A percentile compares a stretch with the other conserved stretches of the same genome.
These are phyloP conservation scores for Zymoseptoria ardabiliae DNA, from an alignment of 2,329 filamentous ascomycete species.

Conservation along the genomic window DNA sequence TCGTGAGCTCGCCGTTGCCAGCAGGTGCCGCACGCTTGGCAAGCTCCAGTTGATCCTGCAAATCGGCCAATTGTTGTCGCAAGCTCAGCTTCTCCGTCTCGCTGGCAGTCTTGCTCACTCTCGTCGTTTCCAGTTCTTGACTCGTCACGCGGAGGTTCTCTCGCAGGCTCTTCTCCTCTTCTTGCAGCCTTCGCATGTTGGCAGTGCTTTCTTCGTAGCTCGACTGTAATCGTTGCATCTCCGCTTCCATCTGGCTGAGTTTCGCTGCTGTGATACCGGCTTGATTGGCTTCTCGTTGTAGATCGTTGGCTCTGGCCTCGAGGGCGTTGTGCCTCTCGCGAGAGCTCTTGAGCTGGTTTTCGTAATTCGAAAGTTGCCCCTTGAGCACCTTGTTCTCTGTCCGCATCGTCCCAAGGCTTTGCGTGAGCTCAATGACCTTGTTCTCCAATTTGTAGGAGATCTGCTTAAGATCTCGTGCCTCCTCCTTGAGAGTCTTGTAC, in stretches of 20 bases:
- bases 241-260: constrained; percentile 83
- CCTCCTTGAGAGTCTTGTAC: constrained; percentile 88
- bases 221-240: constrained; percentile 84
- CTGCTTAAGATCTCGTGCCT: constrained; percentile 96
- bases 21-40: constrained; percentile 71
- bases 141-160: constrained; percentile 75
- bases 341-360: constrained; percentile 92
- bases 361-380: constrained; percentile 89
- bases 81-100: constrained; percentile 82
- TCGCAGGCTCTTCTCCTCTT: constrained; percentile 80
- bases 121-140: constrained; percentile 72
- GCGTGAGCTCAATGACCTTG: constrained; percentile 97
- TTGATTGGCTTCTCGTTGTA: constrained; percentile 95
- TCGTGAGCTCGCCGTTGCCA: constrained; percentile 56
- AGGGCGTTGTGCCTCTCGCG: constrained; percentile 84
- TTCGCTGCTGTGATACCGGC: constrained; percentile 91
- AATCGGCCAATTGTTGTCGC: constrained; percentile 77
- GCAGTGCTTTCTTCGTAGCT: constrained; percentile 84
- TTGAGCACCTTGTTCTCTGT: constrained; percentile 85
- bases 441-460: constrained; percentile 99
- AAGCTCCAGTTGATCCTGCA: constrained; percentile 86
- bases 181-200: constrained; percentile 89
- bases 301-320: constrained; percentile 82
- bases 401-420: constrained; percentile 86
- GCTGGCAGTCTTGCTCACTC: constrained; percentile 64